Base-by-base conservation (phyloP, 768 basidiomycete genomes). In the Mycena filopes region DNA sequence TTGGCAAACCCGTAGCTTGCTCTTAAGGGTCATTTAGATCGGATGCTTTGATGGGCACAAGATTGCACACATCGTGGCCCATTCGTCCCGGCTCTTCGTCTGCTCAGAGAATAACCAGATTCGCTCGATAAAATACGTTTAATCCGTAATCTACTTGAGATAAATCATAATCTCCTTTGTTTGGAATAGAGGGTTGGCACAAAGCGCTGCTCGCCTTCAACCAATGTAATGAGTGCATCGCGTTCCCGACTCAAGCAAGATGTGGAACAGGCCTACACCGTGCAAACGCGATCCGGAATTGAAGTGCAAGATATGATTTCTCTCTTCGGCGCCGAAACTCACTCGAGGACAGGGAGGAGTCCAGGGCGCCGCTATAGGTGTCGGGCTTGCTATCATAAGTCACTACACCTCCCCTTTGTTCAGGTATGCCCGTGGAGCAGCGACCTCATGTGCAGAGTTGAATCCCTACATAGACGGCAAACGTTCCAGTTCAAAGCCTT, bases 401-500 rank as follows among this genome's bases (percentile, higher is more conserved):
- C 90, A 94, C 71, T 84, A 87, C 73, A 78, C 82, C n/a, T 94
- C 89, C 89, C 91, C 91, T 33, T 70, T 80, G 33, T 93, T 94
- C 76, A 83, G 89, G 91, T 91, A 64, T 70, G 82, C 68, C 20
- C 10, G 8, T 26, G 25, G 21, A 23, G 28, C 43, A 20, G n/a
- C 51, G 18, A 46, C 48, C 41, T 29, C 38, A 50, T 43, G 26
- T 38, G 36, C 42, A 58, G 59, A 33, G 47, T 70, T 28, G 45
- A 36, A 63, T 25, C 33, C 26, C 63, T 29, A 36, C 59, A 11
- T 66, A 94, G 94, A 67, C 87, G 90, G 23, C 94, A 94, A 75
- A 91, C 92, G 0, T 81, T 93, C 21, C 86, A 91, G 4, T 87
- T 94, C 82, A 96, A 96, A 76, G 87, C 84, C 1, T 95, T 93